Base-by-base conservation (phyloP, 768 basidiomycete genomes). In the Leccinum sublutescens region DNA sequence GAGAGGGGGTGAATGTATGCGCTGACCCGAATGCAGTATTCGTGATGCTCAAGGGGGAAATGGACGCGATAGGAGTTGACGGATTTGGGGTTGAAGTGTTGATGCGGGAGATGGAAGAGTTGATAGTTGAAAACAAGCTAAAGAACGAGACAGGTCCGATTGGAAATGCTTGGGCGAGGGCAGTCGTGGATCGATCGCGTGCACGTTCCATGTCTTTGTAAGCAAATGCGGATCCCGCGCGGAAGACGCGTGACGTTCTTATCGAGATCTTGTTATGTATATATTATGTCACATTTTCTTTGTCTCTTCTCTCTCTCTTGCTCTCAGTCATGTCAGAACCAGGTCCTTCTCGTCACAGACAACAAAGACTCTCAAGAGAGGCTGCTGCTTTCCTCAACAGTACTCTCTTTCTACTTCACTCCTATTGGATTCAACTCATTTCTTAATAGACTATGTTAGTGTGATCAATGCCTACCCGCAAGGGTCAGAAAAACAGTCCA, bases 121-220 rank as follows among this genome's bases (percentile, higher is more conserved):
- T 89, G 66, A 73, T 89, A 50, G 78, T 91, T 3, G 89, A 90
- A 73, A 76, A 76, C 33, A 82, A 80, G 64, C 72, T 91, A 43
- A 83, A 79, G 72, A 78, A 75, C 54, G 81, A 82, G 43, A 72
- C 67, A 1, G 86, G 84, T 14, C 86, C 85, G n/a, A 74, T 88
- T 12, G 33, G 55, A 73, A 74, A 65, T 38, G 80, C 77, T 10
- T 86, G 84, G 82, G 78, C 84, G 55, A 73, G 64, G 1, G 81
- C 80, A 0, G 63, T 82, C 23, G 36, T 36, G 5, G 45, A 57
- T 47, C 57, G 52, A 17, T 17, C 6, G 19, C 72, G 72, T 54
- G 64, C 70, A 62, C 72, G 74, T 56, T 59, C 70, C 40, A 25
- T 52, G 49, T 71, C 73, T 57, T 55, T 74, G 55, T 73, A 65